These are phyloP conservation scores for Umbelopsis vinacea DNA, from an alignment of 192 early-diverging fungal species.

Conservation along the genomic window DNA sequence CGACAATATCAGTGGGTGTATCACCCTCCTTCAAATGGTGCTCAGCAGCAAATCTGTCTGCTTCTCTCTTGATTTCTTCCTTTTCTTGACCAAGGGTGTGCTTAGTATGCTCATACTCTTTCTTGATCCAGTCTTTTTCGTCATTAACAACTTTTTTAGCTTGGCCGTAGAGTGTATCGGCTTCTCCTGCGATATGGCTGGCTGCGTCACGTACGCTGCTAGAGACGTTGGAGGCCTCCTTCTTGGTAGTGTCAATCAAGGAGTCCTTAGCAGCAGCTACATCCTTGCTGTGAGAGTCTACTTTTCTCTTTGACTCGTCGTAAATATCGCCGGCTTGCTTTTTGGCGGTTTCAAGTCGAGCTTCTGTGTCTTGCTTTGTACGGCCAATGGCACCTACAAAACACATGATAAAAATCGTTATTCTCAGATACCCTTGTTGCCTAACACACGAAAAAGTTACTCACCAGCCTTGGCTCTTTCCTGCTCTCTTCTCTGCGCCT, in stretches of 20 bases:
- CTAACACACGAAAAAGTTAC: background rate
- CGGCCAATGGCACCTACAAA: background rate
- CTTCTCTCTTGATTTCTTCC: slow-evolving; percentile 16
- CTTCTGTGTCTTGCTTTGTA: background rate
- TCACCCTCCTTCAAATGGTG: slow-evolving; percentile 32
- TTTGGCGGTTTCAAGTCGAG: background rate
- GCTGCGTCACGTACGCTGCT: background rate
- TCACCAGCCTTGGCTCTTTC: slow-evolving; percentile 6
- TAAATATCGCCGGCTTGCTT: background rate
- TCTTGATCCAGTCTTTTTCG: slow-evolving; percentile 5
- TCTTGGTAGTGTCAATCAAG: slow-evolving; percentile 1
- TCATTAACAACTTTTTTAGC: slow-evolving; percentile 6
- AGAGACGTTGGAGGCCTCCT: slow-evolving; percentile 1
- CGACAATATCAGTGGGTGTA: background rate
- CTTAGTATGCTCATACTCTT: slow-evolving; percentile 19
- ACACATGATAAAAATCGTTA: no score
- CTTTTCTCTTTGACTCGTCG: slow-evolving; percentile 1
- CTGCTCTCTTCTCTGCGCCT: slow-evolving; percentile 5
- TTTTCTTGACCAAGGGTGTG: background rate
- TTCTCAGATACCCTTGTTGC: no score
- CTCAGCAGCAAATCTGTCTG: slow-evolving; percentile 19
- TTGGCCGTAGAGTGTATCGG: background rate
- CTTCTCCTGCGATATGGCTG: background rate
- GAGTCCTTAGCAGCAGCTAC: slow-evolving; percentile 3
- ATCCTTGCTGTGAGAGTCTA: background rate